Base-by-base conservation (phyloP, 495 filamentous ascomycete species). In the Chaetomium tenue region DNA sequence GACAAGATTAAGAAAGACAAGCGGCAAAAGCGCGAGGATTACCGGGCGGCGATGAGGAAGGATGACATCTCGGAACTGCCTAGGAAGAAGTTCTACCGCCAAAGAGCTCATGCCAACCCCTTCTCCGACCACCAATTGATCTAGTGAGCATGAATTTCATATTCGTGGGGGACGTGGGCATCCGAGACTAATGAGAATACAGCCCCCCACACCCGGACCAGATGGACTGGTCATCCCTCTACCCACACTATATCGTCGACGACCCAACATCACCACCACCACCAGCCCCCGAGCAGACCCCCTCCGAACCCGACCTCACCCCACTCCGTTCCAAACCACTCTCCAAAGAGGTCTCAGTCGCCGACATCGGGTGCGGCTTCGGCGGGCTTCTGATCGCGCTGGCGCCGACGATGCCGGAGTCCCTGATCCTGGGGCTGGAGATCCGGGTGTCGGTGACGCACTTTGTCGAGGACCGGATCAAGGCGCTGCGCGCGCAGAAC, bases 321-420 rank as follows among this genome's bases (percentile, higher is more conserved):
- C 63, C 64, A 37, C 63, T 63, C 52, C 55, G 60, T 23, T 71
- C 75, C 5, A 77, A 72, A 64, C 77, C 79, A 22, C 71, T 92
- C 30, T 77, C 78, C 23, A 86, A 88, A 68, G 80, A 88, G 60
- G 87, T 98, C 20, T 91, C 96, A 70, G 84, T 98, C n/a, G 93
- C 91, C 60, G 94, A 98, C 80, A 97, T 98, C 66, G 94, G 94
- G 16, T 98, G 94, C 73, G 94, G 94, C 22, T 98, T 93, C 74
- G 94, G 94, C 30, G 94, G 94, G 12, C 78, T 98, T 61, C 83
- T 97, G 15, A 87, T 98, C 61, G 93, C 91, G 7, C 83, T 98
- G 23, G 88, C 90, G 15, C 91, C 91, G 7, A 77, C 86, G 18
- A 76, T 98, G 61, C 94, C 94, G 33, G 82, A 93, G 51, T 91